phyloP scores from a whole-genome alignment of 2,329 filamentous ascomycete genomes.

The Periconia digitata region DNA sequence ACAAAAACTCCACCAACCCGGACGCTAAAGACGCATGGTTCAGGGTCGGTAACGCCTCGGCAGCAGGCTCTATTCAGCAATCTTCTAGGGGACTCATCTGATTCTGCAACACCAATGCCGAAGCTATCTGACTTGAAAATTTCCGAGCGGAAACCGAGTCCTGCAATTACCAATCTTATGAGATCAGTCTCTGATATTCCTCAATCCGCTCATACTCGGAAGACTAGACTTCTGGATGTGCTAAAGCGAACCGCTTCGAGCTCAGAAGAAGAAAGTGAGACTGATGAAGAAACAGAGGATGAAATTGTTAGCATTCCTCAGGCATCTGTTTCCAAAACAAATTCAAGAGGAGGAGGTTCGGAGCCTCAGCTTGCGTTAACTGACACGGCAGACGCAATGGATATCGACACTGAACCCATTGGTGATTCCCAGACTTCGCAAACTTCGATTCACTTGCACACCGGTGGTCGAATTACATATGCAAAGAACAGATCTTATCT shows the following conservation, averaged over 20 bases:
- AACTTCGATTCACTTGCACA: conserved; percentile 15
- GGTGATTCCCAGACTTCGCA: conserved; percentile 33
- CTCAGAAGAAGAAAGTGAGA: conserved; percentile 26
- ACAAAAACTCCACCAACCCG: conserved; percentile 22
- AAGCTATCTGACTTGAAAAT: conserved; percentile 34
- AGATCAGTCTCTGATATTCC: conserved; percentile 39
- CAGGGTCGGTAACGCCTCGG: conserved; percentile 39
- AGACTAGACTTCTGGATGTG: conserved; percentile 34
- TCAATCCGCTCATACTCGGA: conserved; percentile 23
- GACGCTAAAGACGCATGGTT: conserved; percentile 9
- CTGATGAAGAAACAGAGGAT: conserved; percentile 22
- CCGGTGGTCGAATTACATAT: conserved; percentile 57
- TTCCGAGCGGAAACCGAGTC: conserved; percentile 25
- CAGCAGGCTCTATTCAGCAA: conserved; percentile 39
- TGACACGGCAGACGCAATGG: conserved; percentile 15
- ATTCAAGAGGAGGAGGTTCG: neutral
- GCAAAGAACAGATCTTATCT: conserved; percentile 61
- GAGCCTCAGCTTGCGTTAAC: neutral
- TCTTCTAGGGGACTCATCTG: conserved; percentile 30
- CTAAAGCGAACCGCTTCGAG: conserved; percentile 28
- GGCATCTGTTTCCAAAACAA: neutral
- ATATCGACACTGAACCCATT: conserved; percentile 18
- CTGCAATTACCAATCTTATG: conserved; percentile 22
- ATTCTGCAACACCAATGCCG: conserved; percentile 32
- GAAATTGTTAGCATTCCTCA: conserved; percentile 4